phyloP scores from a whole-genome alignment of 139 green algal genomes.

The Picochlorum sp. region DNA sequence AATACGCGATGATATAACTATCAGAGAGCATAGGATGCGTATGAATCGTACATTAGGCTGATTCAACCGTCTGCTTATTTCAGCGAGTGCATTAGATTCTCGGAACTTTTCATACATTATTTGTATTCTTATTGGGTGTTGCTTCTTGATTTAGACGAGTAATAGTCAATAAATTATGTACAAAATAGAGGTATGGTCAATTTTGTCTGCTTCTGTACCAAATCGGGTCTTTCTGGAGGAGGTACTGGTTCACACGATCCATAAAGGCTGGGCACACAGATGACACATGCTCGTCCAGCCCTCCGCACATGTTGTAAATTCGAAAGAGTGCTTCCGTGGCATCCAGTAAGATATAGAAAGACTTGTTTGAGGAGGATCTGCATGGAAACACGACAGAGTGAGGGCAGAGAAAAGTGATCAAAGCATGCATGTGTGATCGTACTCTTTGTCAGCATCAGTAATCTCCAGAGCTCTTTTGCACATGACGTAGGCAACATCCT shows the following conservation, averaged over 20 bases:
- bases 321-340: not conserved
- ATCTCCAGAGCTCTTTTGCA: not conserved
- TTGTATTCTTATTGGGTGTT: too few relatives aligned
- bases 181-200: too few relatives aligned
- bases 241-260: not conserved
- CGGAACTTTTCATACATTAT: too few relatives aligned
- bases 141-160: too few relatives aligned
- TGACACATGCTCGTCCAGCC: not conserved
- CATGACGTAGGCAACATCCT: not conserved
- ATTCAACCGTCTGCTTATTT: too few relatives aligned
- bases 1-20: too few relatives aligned
- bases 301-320: constrained; percentile 1
- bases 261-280: not conserved
- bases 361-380: not conserved
- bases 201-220: not conserved
- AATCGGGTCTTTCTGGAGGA: not conserved
- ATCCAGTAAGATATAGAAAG: not conserved
- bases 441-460: not conserved
- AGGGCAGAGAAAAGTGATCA: too few relatives aligned
- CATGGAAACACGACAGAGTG: not conserved
- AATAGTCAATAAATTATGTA: too few relatives aligned
- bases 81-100: too few relatives aligned
- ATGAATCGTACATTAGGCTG: too few relatives aligned
- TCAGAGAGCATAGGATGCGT: too few relatives aligned
- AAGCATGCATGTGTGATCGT: not conserved